phyloP scores from a whole-genome alignment of 108 stramenopile genomes.

The Nannochloropsis oceanica region DNA sequence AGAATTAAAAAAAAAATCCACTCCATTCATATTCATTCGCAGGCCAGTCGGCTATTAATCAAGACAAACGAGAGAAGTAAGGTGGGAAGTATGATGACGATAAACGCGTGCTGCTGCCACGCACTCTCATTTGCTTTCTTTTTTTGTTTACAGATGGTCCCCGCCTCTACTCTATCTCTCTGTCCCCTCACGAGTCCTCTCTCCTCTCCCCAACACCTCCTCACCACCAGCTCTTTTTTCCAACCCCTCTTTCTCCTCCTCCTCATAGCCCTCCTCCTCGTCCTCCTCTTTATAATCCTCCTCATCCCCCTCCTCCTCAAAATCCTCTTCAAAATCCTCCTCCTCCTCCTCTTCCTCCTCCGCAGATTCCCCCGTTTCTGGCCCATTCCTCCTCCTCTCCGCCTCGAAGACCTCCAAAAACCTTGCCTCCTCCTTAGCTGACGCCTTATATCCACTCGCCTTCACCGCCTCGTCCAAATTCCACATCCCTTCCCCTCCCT shows the following conservation, averaged over 20 bases:
- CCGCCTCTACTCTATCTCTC: background rate
- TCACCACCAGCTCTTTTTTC: background rate
- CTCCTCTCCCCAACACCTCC: background rate
- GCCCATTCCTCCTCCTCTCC: background rate
- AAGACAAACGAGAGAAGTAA: too few relatives aligned
- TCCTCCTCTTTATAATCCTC: background rate
- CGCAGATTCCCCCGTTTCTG: background rate
- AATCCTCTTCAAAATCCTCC: background rate
- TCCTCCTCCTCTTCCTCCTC: constrained; percentile 7
- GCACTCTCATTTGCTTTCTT: too few relatives aligned
- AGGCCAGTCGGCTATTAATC: too few relatives aligned
- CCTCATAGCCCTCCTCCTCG: background rate
- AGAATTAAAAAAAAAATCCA: too few relatives aligned
- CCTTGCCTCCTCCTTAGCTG: constrained; percentile 9
- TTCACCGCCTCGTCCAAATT: background rate
- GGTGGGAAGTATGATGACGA: too few relatives aligned
- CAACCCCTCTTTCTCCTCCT: background rate
- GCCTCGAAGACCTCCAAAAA: constrained; percentile 9
- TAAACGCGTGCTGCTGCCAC: too few relatives aligned
- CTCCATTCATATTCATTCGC: too few relatives aligned
- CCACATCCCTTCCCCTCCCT: background rate
- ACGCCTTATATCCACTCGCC: background rate
- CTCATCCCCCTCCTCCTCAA: background rate
- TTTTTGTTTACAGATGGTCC: background rate
- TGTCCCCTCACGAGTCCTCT: background rate